phyloP scores from a whole-genome alignment of 2,329 filamentous ascomycete genomes.

The Juglanconis oblonga region DNA sequence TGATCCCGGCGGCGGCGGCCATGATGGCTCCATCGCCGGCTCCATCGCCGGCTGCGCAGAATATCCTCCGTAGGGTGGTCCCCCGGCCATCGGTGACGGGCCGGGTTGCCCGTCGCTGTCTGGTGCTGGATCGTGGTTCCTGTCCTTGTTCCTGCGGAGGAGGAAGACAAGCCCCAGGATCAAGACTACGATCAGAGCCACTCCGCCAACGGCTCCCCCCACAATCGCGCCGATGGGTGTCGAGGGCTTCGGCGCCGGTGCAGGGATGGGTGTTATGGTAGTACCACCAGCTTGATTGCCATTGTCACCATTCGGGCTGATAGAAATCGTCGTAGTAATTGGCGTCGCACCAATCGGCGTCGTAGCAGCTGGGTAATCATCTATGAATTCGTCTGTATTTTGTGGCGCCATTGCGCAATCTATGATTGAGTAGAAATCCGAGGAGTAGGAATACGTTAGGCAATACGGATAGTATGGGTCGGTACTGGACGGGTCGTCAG shows the following conservation, averaged over 20 bases:
- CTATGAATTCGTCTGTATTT: conserved; percentile 17
- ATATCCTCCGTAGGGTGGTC: not conserved
- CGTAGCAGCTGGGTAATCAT: conserved; percentile 2
- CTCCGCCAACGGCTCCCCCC: conserved; percentile 31
- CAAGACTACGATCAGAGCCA: conserved; percentile 28
- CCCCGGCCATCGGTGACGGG: not conserved
- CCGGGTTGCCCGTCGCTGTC: not conserved
- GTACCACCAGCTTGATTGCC: not conserved
- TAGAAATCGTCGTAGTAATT: not conserved
- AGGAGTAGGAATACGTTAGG: conserved; percentile 29
- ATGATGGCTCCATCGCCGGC: conserved; percentile 6
- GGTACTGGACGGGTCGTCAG: not conserved
- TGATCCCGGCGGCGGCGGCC: not conserved
- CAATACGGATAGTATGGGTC: conserved; percentile 25
- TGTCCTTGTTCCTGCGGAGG: conserved; percentile 26
- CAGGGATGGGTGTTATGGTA: not conserved
- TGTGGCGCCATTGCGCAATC: conserved; percentile 27
- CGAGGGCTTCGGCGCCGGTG: conserved; percentile 3
- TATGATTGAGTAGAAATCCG: conserved; percentile 27
- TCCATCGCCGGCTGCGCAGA: not conserved
- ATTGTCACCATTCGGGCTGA: not conserved
- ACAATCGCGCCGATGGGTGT: conserved; percentile 28
- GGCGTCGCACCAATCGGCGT: not conserved
- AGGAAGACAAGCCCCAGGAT: conserved; percentile 27
- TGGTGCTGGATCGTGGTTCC: not conserved